These are phyloP conservation scores for Globisporangium recalcitrans DNA, from an alignment of 352 stramenopile species.

Conservation along the genomic window DNA sequence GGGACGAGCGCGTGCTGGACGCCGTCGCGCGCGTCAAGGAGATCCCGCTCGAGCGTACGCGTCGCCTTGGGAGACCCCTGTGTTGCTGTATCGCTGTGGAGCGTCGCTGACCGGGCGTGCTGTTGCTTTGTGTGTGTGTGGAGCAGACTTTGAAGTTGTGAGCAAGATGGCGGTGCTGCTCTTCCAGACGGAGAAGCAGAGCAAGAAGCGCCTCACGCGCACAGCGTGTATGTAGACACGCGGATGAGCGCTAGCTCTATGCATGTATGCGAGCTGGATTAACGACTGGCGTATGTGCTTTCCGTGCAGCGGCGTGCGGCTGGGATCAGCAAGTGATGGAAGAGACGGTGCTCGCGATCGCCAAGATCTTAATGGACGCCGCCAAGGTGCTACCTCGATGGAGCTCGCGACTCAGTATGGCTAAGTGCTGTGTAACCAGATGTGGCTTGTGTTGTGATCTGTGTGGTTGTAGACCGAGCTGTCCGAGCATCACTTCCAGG, in stretches of 20 bases:
- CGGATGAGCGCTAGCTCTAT: neutral
- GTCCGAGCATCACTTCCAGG: slow-evolving; percentile 32
- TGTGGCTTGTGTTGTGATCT: neutral
- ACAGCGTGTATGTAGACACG: slow-evolving; percentile 39
- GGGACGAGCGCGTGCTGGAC: slow-evolving; percentile 62
- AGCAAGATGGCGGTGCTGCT: slow-evolving; percentile 52
- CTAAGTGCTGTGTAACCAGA: neutral
- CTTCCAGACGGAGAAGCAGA: slow-evolving; percentile 66
- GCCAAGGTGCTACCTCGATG: slow-evolving; percentile 35
- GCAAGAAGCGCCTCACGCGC: slow-evolving; percentile 45
- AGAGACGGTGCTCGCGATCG: slow-evolving; percentile 45
- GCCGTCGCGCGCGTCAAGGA: slow-evolving; percentile 29
- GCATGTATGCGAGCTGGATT: neutral
- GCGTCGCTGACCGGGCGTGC: neutral
- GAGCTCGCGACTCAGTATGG: neutral
- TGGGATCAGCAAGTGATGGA: slow-evolving; percentile 58
- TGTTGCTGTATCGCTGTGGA: too few relatives aligned
- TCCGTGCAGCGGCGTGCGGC: slow-evolving; percentile 40
- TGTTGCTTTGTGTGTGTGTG: neutral
- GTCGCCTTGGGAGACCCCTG: accelerated
- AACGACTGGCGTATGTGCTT: neutral
- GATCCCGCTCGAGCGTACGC: slow-evolving; percentile 39
- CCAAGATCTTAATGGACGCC: slow-evolving; percentile 73
- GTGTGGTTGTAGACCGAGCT: slow-evolving; percentile 35
- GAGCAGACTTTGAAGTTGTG: slow-evolving; percentile 48